Base-by-base conservation (phyloP, 768 basidiomycete species). In the Pholiota microspora region DNA sequence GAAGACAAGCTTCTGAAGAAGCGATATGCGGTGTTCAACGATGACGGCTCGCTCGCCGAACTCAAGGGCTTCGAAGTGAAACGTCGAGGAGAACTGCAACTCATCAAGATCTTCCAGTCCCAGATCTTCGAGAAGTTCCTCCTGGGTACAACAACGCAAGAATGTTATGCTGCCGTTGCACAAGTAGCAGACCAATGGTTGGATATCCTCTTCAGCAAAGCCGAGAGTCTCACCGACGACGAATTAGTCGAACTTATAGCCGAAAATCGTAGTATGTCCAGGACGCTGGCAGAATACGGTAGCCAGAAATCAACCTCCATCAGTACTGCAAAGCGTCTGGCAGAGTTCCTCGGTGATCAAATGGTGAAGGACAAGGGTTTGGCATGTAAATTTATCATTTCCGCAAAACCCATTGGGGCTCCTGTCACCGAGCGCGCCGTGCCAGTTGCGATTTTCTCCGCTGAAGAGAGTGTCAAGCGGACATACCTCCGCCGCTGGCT, bases 281-380 rank as follows among this genome's bases (percentile, higher is more conserved):
- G 84, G 71, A 99, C 97, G 2, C 77, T 99, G 45, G 91, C 94
- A 1, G 97, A 98, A 71, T 98, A 99, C 66, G 97, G 81, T 3
- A 86, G 84, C 6, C 97, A 99, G 68, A 99, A 99, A 72, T 98
- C 95, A 27, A 99, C 97, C 0, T 97, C 95, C 1, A 99, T 99
- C 73, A 94, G 90, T 60, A 99, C 97, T 0, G 97, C 97, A 2
- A 86, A 82, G 60, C 86, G 97, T 55, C 79, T 99, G 18, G 94
- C 97, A 2, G 97, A 99, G 68, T 98, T 99, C 74, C 73, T 99
- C 53, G 97, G 97, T 28, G 87, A 94, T 66, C 91, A 94, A 63
- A 99, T 99, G 97, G 95, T 98, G 63, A 98, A 98, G 71, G 97
- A 98, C 75, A 99, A 98, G 68, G 97, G 97, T 54, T 84, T 99